These are phyloP conservation scores for Thraustotheca clavata DNA, from an alignment of 352 stramenopile species.

Conservation along the genomic window DNA sequence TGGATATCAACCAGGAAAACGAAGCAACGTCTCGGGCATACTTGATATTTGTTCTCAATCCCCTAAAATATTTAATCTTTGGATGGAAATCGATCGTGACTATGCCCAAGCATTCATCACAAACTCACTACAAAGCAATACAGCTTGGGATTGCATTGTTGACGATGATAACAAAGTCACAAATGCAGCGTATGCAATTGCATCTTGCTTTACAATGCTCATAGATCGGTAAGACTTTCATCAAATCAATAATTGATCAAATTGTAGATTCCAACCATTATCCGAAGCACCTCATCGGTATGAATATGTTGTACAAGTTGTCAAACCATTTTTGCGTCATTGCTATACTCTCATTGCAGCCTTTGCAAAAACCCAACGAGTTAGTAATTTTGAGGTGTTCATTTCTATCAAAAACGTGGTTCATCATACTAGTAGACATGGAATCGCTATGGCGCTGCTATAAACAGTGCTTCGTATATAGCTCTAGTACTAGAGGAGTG, in stretches of 20 bases:
- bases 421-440: slow-evolving; percentile 3
- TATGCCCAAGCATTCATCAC: slow-evolving; percentile 4
- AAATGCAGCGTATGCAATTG: slow-evolving; percentile 10
- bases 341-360: background rate
- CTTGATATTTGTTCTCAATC: slow-evolving; percentile 1
- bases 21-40: background rate
- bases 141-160: background rate
- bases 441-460: background rate
- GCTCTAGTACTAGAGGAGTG: background rate
- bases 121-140: background rate
- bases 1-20: background rate
- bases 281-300: slow-evolving; percentile 13
- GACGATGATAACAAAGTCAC: slow-evolving; percentile 5
- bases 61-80: background rate
- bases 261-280: slow-evolving; percentile 11
- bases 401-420: no score
- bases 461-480: slow-evolving; percentile 6
- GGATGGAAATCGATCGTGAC: slow-evolving; percentile 10
- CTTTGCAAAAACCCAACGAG: background rate
- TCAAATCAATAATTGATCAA: background rate
- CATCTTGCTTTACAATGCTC: background rate
- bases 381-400: no score
- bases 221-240: background rate
- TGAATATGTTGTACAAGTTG: slow-evolving; percentile 3
- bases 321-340: slow-evolving; percentile 16